Evolutionary conservation across 768 basidiomycete genomes (phyloP).

Genomic region (Macrolepiota fuliginosa): DNA sequence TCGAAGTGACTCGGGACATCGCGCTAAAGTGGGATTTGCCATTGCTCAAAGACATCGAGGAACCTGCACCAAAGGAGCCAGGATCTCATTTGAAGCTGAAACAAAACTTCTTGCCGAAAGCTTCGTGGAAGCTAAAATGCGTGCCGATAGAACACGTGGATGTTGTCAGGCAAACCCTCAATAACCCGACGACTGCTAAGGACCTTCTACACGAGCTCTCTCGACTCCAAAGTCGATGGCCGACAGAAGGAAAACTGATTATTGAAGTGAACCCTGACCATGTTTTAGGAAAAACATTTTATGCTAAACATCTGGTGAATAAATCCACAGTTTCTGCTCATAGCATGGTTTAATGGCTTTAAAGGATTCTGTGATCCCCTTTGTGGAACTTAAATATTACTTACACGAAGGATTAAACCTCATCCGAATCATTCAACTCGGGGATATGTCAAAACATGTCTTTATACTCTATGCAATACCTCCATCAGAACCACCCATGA

Average conservation of each 20-base stretch:
- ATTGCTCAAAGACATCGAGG: not conserved
- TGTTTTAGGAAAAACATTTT: slow-evolving; percentile 32
- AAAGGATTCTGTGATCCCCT: slow-evolving; percentile 7
- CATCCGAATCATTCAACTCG: slow-evolving; percentile 50
- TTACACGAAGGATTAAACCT: slow-evolving; percentile 44
- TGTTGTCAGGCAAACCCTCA: slow-evolving; percentile 18
- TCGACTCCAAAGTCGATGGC: slow-evolving; percentile 37
- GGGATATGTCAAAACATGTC: slow-evolving; percentile 34
- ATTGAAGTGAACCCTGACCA: slow-evolving; percentile 42
- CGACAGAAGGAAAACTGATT: slow-evolving; percentile 40
- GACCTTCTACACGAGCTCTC: slow-evolving; percentile 24
- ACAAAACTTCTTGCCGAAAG: slow-evolving; percentile 14
- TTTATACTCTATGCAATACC: slow-evolving; percentile 44
- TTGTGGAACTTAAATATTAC: slow-evolving; percentile 30
- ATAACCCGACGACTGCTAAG: slow-evolving; percentile 17
- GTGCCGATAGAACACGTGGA: slow-evolving; percentile 24
- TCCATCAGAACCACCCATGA: not conserved
- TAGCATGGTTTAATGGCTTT: not conserved
- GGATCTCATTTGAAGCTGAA: not conserved
- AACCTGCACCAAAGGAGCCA: not conserved
- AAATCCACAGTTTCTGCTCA: not conserved
- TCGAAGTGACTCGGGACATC: slow-evolving; percentile 34
- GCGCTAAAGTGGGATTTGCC: slow-evolving; percentile 31
- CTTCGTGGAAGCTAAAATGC: slow-evolving; percentile 34
- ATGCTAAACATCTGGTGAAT: slow-evolving; percentile 44